Evolutionary conservation across 2,329 filamentous ascomycete genomes (phyloP), one percentile per base, ranked within the genome.

Genomic region (Myriangium duriaei): DNA sequence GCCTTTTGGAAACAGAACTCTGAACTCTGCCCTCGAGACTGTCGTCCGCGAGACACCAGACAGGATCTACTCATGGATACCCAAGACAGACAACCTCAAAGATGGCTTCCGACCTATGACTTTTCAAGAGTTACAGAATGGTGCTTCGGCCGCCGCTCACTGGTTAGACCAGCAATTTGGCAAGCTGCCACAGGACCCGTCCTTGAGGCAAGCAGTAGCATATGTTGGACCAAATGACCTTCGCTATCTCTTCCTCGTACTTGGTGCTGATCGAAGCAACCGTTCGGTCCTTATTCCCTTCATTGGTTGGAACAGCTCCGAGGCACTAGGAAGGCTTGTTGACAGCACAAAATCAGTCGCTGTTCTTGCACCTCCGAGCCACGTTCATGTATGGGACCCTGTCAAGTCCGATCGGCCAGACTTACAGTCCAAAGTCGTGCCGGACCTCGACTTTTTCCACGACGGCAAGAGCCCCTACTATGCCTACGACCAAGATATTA

Each of bases 131-230:
- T 37, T 47, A 4, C 38, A 37, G 3, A 37, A 42, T 13, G 43
- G 43, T 5, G 34, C 47, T 11, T 37, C 45, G 16, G 32, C 24
- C 9, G 30, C 33, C 9, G 40, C 43, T 12, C 45, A 24, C 32
- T 49, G 47, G 45, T 40, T 49, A 9, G 43, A 49, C 24, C 30
- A 42, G 24, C 18, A 15, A 1, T 30, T 48, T 6, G 42, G 34
- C n/a, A 13, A 12, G 9, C 21, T 37, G 10, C 3, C 24, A 11
- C 24, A 18, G 4, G 14, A 30, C 14, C n/a, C 26, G 3, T 12
- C n/a, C 12, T 21, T 15, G 5, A 17, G 32, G 37, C 7, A 32
- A 21, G 35, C 42, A 4, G 18, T 46, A n/a, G 33, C 42, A 6
- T 48, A 48, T 21, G 30, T 44, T 15, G 44, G 42, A 4, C 39